A percentile compares a stretch with the other conserved stretches of the same genome.
Conservation (phyloP, 2,329 filamentous ascomycete species). For the Botrytis squamosa region DNA sequence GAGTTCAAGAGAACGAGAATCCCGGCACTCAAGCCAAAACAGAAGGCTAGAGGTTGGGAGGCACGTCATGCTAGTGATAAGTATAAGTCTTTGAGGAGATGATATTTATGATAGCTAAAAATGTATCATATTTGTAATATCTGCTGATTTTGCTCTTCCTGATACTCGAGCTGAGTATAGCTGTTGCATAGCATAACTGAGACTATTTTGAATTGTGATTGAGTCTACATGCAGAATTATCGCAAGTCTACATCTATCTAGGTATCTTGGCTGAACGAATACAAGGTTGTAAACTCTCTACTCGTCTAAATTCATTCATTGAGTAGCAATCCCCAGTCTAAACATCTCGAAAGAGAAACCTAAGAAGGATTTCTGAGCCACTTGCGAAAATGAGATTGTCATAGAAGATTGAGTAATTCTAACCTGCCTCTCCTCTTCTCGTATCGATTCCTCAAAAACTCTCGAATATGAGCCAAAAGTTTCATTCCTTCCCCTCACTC, state of each 20-base stretch:
- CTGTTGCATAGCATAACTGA: neutral
- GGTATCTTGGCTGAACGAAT: neutral
- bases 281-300: neutral
- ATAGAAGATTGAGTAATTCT: neutral
- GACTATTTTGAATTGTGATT: neutral
- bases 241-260: neutral
- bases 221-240: neutral
- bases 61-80: slow-evolving; percentile 64
- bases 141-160: neutral
- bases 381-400: neutral
- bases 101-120: slow-evolving; percentile 20
- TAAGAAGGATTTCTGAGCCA: no score
- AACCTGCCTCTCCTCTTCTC: neutral
- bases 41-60: slow-evolving; percentile 64
- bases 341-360: neutral
- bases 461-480: neutral
- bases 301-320: neutral
- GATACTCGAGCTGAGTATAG: neutral
- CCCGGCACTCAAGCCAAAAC: slow-evolving; percentile 61
- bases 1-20: slow-evolving; percentile 82
- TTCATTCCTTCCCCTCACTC: neutral
- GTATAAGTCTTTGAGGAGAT: slow-evolving; percentile 50
- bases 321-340: neutral
- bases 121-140: slow-evolving; percentile 23
- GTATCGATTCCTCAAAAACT: neutral